phyloP scores from a whole-genome alignment of 2,329 filamentous ascomycete genomes.

The Aaosphaeria pasadenensis region DNA sequence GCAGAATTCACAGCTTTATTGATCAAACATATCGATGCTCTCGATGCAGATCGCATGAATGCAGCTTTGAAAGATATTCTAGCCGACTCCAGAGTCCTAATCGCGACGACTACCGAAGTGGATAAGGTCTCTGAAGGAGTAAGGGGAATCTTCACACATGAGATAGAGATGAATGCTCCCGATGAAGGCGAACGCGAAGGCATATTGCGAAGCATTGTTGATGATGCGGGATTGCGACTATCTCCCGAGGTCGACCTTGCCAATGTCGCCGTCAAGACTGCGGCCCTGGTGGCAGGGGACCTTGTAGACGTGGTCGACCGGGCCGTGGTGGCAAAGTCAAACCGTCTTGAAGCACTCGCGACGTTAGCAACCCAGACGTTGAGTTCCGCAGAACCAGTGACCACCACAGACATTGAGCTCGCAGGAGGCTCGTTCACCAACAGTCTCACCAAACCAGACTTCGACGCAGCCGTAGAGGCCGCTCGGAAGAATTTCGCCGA shows the following conservation, averaged over 20 bases:
- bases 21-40: slow-evolving; percentile 84
- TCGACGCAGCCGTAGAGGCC: slow-evolving; percentile 89
- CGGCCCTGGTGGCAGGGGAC: slow-evolving; percentile 90
- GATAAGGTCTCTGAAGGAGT: slow-evolving; percentile 92
- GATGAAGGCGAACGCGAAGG: slow-evolving; percentile 90
- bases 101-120: slow-evolving; percentile 92
- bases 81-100: slow-evolving; percentile 73
- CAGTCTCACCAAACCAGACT: slow-evolving; percentile 77
- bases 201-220: slow-evolving; percentile 75
- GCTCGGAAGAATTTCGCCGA: slow-evolving; percentile 98
- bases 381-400: slow-evolving; percentile 46
- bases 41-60: slow-evolving; percentile 88
- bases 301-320: slow-evolving; percentile 92
- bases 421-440: slow-evolving; percentile 78
- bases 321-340: slow-evolving; percentile 72
- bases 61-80: slow-evolving; percentile 81
- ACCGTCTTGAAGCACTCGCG: slow-evolving; percentile 73
- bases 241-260: slow-evolving; percentile 81
- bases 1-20: slow-evolving; percentile 77
- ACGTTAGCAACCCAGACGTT: slow-evolving; percentile 39
- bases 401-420: slow-evolving; percentile 78
- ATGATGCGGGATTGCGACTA: slow-evolving; percentile 71
- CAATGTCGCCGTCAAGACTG: slow-evolving; percentile 88
- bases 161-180: slow-evolving; percentile 88
- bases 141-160: slow-evolving; percentile 88